Conservation (phyloP, 106 monocot genomes). For the Narthecium ossifragum region DNA sequence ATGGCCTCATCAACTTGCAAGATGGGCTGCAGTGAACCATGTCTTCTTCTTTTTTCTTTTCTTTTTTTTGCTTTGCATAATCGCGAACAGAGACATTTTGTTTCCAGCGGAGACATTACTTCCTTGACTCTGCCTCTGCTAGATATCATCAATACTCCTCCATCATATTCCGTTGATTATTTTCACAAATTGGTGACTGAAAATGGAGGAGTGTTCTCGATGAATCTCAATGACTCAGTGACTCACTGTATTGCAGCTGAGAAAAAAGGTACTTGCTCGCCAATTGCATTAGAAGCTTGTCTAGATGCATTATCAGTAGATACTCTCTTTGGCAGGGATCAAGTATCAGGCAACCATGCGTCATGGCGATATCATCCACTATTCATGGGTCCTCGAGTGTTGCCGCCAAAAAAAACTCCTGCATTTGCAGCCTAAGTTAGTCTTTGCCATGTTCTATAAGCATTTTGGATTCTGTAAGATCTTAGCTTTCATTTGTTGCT, state of each 20-base stretch:
- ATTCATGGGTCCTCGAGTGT: constrained; percentile 84
- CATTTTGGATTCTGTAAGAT: not conserved
- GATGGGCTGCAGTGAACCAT: no score
- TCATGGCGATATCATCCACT: constrained; percentile 80
- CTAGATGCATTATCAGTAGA: not conserved
- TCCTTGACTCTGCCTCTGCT: constrained; percentile 43
- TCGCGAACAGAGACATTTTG: no score
- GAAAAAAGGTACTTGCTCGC: constrained; percentile 55
- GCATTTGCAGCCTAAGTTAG: constrained; percentile 87
- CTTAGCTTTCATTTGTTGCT: not conserved
- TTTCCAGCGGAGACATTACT: no score
- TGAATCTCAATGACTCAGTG: constrained; percentile 95
- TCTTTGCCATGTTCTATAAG: constrained; percentile 1
- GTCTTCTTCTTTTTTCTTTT: no score
- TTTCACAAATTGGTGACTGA: constrained; percentile 94
- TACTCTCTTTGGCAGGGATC: constrained; percentile 55
- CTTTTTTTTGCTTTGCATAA: no score
- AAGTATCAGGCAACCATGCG: constrained; percentile 86
- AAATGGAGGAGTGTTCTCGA: constrained; percentile 90
- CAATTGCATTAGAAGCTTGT: not conserved
- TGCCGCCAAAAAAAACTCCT: constrained; percentile 60
- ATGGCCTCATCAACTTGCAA: no score
- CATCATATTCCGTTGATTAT: constrained; percentile 70
- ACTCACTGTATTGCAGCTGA: constrained; percentile 94
- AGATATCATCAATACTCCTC: constrained; percentile 87